A percentile compares a stretch with the other conserved stretches of the same genome.
Conservation (phyloP, 2,329 filamentous ascomycete species). For the Zasmidium cellare region DNA sequence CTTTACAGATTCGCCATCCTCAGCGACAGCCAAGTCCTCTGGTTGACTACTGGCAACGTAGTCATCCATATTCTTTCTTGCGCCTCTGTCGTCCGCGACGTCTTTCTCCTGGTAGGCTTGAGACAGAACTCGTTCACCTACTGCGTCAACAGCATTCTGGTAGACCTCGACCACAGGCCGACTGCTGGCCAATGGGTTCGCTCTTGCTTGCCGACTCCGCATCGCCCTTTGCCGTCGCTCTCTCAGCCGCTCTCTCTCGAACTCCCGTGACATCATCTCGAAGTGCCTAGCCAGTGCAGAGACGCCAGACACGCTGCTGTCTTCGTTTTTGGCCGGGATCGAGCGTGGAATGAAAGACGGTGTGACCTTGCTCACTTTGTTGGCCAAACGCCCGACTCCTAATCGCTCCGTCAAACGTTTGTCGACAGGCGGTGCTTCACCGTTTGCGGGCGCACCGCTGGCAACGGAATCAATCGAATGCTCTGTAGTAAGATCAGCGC, state of each 20-base stretch:
- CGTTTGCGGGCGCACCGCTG: constrained; percentile 26
- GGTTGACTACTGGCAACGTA: constrained; percentile 19
- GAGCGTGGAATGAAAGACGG: constrained; percentile 86
- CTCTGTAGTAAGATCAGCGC: constrained; percentile 19
- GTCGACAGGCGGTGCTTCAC: constrained; percentile 45
- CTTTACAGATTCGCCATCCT: constrained; percentile 12
- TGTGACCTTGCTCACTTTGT: constrained; percentile 55
- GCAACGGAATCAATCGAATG: constrained; percentile 24
- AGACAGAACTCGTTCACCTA: constrained; percentile 43
- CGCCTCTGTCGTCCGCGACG: constrained; percentile 12
- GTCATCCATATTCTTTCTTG: constrained; percentile 18
- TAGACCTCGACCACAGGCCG: constrained; percentile 96
- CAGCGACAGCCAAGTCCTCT: constrained; percentile 15
- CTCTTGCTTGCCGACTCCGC: constrained; percentile 72
- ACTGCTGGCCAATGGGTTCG: constrained; percentile 87
- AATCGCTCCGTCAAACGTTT: constrained; percentile 72
- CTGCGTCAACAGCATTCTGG: constrained; percentile 87
- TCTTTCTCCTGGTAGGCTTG: constrained; percentile 11
- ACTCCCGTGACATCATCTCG: constrained; percentile 93
- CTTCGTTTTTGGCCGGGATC: constrained; percentile 67
- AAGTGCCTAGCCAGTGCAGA: constrained; percentile 94
- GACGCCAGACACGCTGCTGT: constrained; percentile 63
- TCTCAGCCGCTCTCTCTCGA: constrained; percentile 87
- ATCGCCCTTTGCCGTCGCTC: constrained; percentile 81
- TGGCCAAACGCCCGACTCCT: constrained; percentile 30